Percentiles rank a stretch among this genome's conserved stretches.
These are phyloP conservation scores for Microdochium paspali DNA, from an alignment of 2,329 filamentous ascomycete genomes.

Conservation along the genomic window DNA sequence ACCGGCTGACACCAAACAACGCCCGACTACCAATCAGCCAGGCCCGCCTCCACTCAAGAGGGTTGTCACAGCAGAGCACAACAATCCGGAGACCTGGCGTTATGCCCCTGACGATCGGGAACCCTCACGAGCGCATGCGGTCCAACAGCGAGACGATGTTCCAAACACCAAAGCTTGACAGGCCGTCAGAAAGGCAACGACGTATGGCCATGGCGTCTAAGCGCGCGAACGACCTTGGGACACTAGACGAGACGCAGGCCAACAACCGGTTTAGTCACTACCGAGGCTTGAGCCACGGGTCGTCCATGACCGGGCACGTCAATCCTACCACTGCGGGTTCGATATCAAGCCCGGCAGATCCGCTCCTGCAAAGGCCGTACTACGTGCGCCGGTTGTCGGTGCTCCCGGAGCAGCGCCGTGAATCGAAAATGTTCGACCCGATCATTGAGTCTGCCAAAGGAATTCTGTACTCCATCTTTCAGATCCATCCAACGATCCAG, in stretches of 20 bases:
- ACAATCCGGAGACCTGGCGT: conserved; percentile 60
- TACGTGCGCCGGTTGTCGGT: conserved; percentile 56
- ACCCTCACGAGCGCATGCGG: conserved; percentile 55
- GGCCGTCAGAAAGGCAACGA: conserved; percentile 44
- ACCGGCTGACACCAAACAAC: conserved; percentile 58
- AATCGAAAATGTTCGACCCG: conserved; percentile 51
- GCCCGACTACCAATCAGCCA: conserved; percentile 69
- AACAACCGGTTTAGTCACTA: conserved; percentile 59
- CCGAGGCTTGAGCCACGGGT: conserved; percentile 58
- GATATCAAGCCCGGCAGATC: conserved; percentile 50
- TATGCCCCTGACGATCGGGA: conserved; percentile 62
- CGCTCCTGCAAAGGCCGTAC: conserved; percentile 46
- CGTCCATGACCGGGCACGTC: conserved; percentile 48
- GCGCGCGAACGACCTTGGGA: conserved; percentile 50
- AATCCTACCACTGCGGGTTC: conserved; percentile 37
- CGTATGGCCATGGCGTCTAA: conserved; percentile 57
- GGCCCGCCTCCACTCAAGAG: conserved; percentile 70
- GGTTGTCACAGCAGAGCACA: conserved; percentile 58
- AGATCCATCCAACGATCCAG: conserved; percentile 60
- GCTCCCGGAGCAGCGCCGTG: conserved; percentile 52
- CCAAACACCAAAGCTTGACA: conserved; percentile 35
- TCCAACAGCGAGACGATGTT: conserved; percentile 56
- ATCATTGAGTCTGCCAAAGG: conserved; percentile 57
- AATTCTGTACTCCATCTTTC: conserved; percentile 57
- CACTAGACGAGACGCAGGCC: conserved; percentile 51